phyloP scores from a whole-genome alignment of 768 basidiomycete genomes.

The Leucocoprinus leucothites region DNA sequence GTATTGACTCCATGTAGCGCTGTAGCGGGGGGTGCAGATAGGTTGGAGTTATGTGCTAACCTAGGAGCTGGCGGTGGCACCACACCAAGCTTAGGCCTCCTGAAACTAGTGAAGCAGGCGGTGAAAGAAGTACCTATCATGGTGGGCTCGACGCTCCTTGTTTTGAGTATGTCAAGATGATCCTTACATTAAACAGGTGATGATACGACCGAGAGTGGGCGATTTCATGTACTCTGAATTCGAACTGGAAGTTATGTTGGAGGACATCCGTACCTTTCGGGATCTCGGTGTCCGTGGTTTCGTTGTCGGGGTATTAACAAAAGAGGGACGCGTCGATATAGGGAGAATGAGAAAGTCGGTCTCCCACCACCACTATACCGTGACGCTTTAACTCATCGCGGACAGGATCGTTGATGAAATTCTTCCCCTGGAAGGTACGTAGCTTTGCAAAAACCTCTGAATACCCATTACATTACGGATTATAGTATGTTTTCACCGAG shows the following conservation, averaged over 20 bases:
- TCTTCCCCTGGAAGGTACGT: slow-evolving; percentile 57
- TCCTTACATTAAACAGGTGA: slow-evolving; percentile 42
- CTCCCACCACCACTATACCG: background rate
- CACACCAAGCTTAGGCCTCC: slow-evolving; percentile 76
- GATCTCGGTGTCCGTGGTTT: slow-evolving; percentile 57
- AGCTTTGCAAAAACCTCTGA: background rate
- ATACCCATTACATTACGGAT: background rate
- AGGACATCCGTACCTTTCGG: slow-evolving; percentile 67
- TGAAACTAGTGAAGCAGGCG: slow-evolving; percentile 51
- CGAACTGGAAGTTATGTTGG: slow-evolving; percentile 72
- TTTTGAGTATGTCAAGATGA: background rate
- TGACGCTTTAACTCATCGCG: background rate
- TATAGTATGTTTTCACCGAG: slow-evolving; percentile 75
- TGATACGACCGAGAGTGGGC: slow-evolving; percentile 78
- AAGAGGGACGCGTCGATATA: slow-evolving; percentile 57
- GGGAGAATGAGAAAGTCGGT: slow-evolving; percentile 52
- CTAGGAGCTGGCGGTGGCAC: slow-evolving; percentile 75
- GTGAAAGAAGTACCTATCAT: slow-evolving; percentile 59
- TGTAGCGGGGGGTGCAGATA: slow-evolving; percentile 64
- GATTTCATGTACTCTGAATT: slow-evolving; percentile 71
- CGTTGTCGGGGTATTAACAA: slow-evolving; percentile 61
- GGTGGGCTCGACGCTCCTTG: slow-evolving; percentile 36
- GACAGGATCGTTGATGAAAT: slow-evolving; percentile 56
- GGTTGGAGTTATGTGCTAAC: slow-evolving; percentile 75
- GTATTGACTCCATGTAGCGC: slow-evolving; percentile 44